Base-by-base conservation (phyloP, 2,329 filamentous ascomycete genomes). In the Thermothelomyces thermophilus region DNA sequence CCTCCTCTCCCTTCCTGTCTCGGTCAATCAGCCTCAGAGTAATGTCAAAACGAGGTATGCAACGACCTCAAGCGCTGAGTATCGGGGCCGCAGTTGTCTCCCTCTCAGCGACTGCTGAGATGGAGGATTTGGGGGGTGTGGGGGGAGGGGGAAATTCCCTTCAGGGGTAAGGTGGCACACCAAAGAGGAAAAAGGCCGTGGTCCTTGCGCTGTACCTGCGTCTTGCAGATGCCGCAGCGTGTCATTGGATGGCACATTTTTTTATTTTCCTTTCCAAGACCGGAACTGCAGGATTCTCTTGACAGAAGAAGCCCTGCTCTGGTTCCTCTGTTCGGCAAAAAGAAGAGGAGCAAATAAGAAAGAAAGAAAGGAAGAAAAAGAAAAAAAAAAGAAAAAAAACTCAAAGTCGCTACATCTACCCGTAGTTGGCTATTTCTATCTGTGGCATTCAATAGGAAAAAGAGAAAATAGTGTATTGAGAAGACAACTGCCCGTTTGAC, bases 141-240 rank as follows among this genome's bases (percentile, higher is more conserved):
- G 19, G 10, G 9, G 14, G 6, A 16, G 14, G 24, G 8, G 8
- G 16, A 41, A 30, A 14, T 41, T 41, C 30, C 30, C 42, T 9
- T 26, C 33, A 41, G 49, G 44, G 40, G 31, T 35, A 5, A n/a
- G 33, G 6, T 14, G 33, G 8, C 13, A n/a, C n/a, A n/a, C n/a
- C n/a, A n/a, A n/a, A n/a, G n/a, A n/a, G n/a, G n/a, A n/a, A n/a
- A n/a, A n/a, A n/a, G n/a, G 31, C 24, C 41, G 49, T 49, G 46
- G 43, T 20, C 45, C 41, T 31, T 45, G 50, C 46, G 50, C 42
- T 37, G 51, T 53, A 53, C 51, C 51, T 53, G 47, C 51, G 36
- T 47, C 28, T 45, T 44, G 51, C 51, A 50, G 42, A 28, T 36
- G 43, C 34, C 11, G 36, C 13, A 33, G 17, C 39, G 28, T 44